Conservation (phyloP, 805 yeast species). For the Kodamaea kakaduensis region DNA sequence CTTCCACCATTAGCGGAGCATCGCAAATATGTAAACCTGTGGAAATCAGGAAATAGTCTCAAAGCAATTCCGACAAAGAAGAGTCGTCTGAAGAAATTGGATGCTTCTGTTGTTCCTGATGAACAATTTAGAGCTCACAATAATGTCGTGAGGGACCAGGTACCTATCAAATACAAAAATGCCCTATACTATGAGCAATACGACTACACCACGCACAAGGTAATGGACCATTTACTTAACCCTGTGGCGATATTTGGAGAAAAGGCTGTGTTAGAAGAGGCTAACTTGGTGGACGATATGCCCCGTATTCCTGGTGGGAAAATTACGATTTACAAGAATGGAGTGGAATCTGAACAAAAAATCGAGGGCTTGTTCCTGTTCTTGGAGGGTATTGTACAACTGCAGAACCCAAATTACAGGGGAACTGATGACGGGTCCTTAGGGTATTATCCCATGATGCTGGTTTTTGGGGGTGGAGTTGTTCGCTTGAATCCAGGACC, state of each 20-base stretch:
- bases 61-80: conserved; percentile 3
- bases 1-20: conserved; percentile 57
- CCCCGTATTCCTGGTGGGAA: conserved; percentile 55
- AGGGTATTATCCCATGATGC: conserved; percentile 90
- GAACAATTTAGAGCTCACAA: conserved; percentile 15
- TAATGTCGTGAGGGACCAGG: conserved; percentile 72
- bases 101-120: conserved; percentile 5
- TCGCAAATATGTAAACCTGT: conserved; percentile 24
- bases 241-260: conserved; percentile 73
- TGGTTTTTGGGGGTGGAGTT: conserved; percentile 75
- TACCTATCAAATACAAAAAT: conserved; percentile 78
- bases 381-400: conserved; percentile 37
- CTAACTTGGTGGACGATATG: conserved; percentile 8
- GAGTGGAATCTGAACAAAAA: conserved; percentile 59
- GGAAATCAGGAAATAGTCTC: conserved; percentile 24
- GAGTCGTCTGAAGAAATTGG: conserved; percentile 6
- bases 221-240: conserved; percentile 68
- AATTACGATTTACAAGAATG: conserved; percentile 74
- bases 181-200: conserved; percentile 79
- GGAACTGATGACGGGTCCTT: conserved; percentile 74
- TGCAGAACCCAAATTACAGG: conserved; percentile 34
- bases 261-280: conserved; percentile 44
- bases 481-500: conserved; percentile 72
- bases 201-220: conserved; percentile 67
- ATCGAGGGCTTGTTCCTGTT: conserved; percentile 69